phyloP scores from a whole-genome alignment of 2,329 filamentous ascomycete species.

The Fusarium piperis region DNA sequence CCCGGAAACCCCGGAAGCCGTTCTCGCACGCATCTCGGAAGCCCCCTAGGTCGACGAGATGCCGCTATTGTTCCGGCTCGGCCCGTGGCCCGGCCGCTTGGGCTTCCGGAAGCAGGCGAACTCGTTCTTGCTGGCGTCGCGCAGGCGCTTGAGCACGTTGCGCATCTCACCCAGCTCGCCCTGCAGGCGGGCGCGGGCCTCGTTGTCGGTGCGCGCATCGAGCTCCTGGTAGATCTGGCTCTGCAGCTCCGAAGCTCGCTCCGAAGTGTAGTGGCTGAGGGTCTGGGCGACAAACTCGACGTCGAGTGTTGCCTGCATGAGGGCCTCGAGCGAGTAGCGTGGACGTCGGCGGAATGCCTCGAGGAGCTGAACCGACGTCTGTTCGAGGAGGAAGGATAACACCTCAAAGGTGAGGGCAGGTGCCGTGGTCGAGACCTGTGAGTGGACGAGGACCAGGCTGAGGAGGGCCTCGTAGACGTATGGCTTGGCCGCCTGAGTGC shows the following conservation, averaged over 20 bases:
- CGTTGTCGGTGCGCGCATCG: slow-evolving; percentile 88
- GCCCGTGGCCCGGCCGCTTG: slow-evolving; percentile 54
- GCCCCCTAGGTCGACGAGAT: slow-evolving; percentile 41
- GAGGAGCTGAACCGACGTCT: slow-evolving; percentile 82
- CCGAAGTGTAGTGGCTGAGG: slow-evolving; percentile 86
- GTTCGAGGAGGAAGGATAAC: slow-evolving; percentile 86
- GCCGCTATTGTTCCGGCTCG: slow-evolving; percentile 47
- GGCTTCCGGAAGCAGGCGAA: slow-evolving; percentile 85
- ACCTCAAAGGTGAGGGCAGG: slow-evolving; percentile 81
- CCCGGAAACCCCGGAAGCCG: background rate
- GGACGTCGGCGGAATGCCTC: slow-evolving; percentile 76
- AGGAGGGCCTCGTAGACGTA: slow-evolving; percentile 93
- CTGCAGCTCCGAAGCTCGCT: slow-evolving; percentile 82
- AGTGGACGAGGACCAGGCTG: slow-evolving; percentile 88
- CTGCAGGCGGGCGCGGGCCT: slow-evolving; percentile 82
- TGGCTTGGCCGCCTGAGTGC: slow-evolving; percentile 79
- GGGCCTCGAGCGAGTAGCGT: slow-evolving; percentile 78
- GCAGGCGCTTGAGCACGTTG: slow-evolving; percentile 81
- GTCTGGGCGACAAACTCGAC: slow-evolving; percentile 98
- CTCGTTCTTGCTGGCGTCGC: slow-evolving; percentile 84
- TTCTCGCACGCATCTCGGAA: slow-evolving; percentile 3
- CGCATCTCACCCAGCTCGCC: slow-evolving; percentile 91
- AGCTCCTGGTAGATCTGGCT: slow-evolving; percentile 92
- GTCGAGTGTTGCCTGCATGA: slow-evolving; percentile 97
- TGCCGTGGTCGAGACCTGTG: slow-evolving; percentile 84